These are phyloP conservation scores for Pezicula radicicola DNA, from an alignment of 2,329 filamentous ascomycete genomes.

Conservation along the genomic window DNA sequence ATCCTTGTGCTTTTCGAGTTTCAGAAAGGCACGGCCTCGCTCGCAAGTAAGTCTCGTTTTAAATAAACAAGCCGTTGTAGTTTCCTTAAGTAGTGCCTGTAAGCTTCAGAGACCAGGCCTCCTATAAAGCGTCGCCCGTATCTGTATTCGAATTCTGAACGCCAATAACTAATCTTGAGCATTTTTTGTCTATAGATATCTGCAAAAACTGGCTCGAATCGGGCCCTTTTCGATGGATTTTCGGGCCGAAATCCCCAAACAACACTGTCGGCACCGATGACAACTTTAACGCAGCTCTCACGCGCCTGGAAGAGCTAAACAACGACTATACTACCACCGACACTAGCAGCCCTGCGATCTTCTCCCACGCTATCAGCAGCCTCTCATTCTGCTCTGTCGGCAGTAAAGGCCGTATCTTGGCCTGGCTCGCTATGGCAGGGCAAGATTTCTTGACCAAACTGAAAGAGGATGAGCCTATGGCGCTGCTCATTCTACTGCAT, in stretches of 20 bases:
- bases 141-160: too few species aligned
- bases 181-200: too few species aligned
- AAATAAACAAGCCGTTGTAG: too few species aligned
- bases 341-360: background rate
- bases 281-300: background rate
- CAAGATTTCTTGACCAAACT: background rate
- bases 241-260: background rate
- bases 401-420: background rate
- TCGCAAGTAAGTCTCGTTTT: background rate
- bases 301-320: background rate
- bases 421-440: background rate
- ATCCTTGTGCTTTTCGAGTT: background rate
- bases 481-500: background rate
- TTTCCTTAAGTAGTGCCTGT: too few species aligned
- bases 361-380: background rate
- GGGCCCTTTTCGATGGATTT: background rate
- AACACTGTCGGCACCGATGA: background rate
- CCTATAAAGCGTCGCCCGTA: too few species aligned
- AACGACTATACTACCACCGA: background rate
- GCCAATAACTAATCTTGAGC: background rate
- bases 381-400: background rate
- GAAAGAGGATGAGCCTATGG: background rate
- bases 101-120: too few species aligned
- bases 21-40: background rate
- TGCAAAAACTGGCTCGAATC: background rate